A percentile compares a stretch with the other conserved stretches of the same genome.
Evolutionary conservation across 225 moss, liverwort and hornwort species (phyloP).

Genomic region (Marchantia paleacea): DNA sequence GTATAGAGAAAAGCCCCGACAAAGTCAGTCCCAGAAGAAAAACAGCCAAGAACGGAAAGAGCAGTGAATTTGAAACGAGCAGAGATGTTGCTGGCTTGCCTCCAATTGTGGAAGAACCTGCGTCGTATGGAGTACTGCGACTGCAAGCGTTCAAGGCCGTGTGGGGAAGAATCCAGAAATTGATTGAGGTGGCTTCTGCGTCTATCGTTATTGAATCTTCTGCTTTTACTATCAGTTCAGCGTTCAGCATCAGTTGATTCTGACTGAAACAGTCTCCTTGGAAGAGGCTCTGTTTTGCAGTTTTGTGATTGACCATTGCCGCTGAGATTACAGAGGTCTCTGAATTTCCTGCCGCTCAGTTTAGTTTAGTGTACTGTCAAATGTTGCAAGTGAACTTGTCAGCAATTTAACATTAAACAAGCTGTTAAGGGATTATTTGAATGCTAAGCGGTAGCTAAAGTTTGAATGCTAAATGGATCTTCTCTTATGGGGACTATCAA

Average conservation of each 20-base stretch:
- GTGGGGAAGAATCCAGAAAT: constrained; percentile 69
- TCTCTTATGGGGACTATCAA: not conserved
- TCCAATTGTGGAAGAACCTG: constrained; percentile 50
- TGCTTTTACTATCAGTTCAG: not conserved
- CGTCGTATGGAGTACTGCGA: constrained; percentile 58
- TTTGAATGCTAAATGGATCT: not conserved
- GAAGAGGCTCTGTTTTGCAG: not conserved
- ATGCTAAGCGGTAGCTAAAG: not conserved
- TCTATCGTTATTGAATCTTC: not conserved
- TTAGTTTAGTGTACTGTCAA: not conserved
- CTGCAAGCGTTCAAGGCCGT: constrained; percentile 57
- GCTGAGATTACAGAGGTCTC: not conserved
- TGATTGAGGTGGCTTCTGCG: constrained; percentile 54
- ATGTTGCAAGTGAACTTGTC: no score
- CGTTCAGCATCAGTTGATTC: not conserved
- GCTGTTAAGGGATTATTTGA: not conserved
- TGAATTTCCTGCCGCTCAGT: not conserved
- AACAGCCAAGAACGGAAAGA: not conserved
- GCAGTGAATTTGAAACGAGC: not conserved
- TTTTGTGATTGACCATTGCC: not conserved
- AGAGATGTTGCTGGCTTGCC: constrained; percentile 36
- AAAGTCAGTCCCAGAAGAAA: constrained; percentile 22
- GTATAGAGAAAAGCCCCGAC: constrained; percentile 25
- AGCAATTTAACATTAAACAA: no score
- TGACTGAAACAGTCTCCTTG: not conserved